Evolutionary conservation across 352 stramenopile genomes (phyloP), one percentile per base, ranked within the genome.

Genomic region (Globisporangium recalcitrans): DNA sequence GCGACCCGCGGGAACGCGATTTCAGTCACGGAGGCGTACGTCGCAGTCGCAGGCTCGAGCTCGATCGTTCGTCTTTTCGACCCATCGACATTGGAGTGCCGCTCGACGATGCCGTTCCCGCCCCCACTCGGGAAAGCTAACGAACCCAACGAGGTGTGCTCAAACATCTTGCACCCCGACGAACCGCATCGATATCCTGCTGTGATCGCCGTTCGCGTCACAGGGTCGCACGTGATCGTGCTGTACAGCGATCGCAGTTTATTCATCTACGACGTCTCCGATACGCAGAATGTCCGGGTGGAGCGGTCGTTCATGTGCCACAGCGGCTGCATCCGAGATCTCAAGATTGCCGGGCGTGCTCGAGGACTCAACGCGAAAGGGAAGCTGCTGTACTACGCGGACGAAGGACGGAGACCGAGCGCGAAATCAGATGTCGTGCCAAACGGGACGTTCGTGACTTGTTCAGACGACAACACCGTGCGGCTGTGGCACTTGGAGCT

Each of bases 401-500:
- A 75, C 10, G 62, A 67, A 42, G 47, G 62, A 8, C 54, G 54
- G 4, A 21, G 34, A 9, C 10, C 26, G 16, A 51, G 27, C 24
- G 55, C 57, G 51, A 67, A 61, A 1, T 54, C 67, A 4, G 62
- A 58, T 19, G 58, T 74, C 1, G 60, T 91, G 13, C 90, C 89
- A 1, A 76, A 78, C 14, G 82, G 82, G 6, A 76, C 82, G 3
- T 87, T 97, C 60, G 74, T 95, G 4, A 96, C 87, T 0, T 94
- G 85, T 58, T 77, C 77, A 5, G 85, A 92, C 26, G 90, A 97
- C 64, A 92, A 95, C 58, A 97, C 89, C 0, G 59, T 96, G 21
- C 76, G 88, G 1, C 69, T 97, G 7, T 97, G 90, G 90, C 79
- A 96, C 61, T 62, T 97, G 27, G 84, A 93, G 27, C 51, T 86